phyloP scores from a whole-genome alignment of 2,329 filamentous ascomycete genomes.

The Xylaria sp. region DNA sequence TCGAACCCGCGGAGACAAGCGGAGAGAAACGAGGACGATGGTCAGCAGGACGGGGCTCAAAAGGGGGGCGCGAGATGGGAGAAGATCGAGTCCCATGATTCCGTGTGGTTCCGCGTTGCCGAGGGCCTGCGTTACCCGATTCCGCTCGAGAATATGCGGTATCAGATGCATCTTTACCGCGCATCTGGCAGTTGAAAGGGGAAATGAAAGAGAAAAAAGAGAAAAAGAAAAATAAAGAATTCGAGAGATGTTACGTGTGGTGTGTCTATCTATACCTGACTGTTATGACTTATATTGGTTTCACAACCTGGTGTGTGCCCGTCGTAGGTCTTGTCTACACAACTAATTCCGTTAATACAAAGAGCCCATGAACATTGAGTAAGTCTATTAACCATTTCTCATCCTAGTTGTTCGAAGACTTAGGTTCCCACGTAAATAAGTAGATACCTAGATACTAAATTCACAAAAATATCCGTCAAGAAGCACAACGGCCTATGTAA shows the following conservation, averaged over 20 bases:
- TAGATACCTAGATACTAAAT: neutral
- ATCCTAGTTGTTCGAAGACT: neutral
- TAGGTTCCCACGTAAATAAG: neutral
- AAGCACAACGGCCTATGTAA: neutral
- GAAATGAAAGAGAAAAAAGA: neutral
- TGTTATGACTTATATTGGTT: neutral
- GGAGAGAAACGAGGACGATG: slow-evolving; percentile 41
- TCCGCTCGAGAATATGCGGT: slow-evolving; percentile 91
- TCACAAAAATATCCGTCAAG: neutral
- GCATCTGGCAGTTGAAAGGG: slow-evolving; percentile 32
- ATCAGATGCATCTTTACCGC: slow-evolving; percentile 86
- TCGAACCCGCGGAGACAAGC: neutral
- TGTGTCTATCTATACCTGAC: neutral
- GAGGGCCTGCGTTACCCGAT: slow-evolving; percentile 80
- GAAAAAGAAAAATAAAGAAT: no score
- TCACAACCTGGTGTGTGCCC: neutral
- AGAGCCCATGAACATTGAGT: no score
- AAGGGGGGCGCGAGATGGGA: slow-evolving; percentile 66
- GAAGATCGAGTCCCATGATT: slow-evolving; percentile 79
- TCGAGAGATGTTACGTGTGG: no score
- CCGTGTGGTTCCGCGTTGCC: slow-evolving; percentile 83
- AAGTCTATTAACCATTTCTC: neutral
- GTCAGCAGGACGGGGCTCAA: slow-evolving; percentile 52
- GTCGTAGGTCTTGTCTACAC: neutral
- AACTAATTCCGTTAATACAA: no score